These are phyloP conservation scores for Pulveroboletus sp. DNA, from an alignment of 768 basidiomycete species.

Conservation along the genomic window DNA sequence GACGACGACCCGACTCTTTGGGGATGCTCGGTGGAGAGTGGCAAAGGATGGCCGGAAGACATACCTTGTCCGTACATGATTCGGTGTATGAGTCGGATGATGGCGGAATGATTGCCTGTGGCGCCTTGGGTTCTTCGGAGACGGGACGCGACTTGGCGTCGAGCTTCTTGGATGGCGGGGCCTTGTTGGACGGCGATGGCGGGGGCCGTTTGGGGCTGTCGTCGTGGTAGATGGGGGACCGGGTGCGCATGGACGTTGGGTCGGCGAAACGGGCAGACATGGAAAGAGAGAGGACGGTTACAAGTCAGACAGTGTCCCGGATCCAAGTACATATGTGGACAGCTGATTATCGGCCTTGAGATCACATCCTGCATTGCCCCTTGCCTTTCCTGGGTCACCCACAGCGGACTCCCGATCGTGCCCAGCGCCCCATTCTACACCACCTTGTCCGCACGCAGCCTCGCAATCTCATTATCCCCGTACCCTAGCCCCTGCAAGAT, in stretches of 20 bases:
- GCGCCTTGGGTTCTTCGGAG: conserved; percentile 23
- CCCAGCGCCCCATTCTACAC: conserved; percentile 33
- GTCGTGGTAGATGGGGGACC: conserved; percentile 29
- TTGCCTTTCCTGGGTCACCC: conserved; percentile 26
- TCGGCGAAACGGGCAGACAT: conserved; percentile 31
- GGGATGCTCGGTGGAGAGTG: too few species aligned
- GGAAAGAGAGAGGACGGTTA: conserved; percentile 12
- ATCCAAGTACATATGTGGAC: conserved; percentile 30
- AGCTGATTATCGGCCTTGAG: conserved; percentile 30
- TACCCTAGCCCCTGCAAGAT: conserved; percentile 44
- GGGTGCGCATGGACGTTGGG: conserved; percentile 26
- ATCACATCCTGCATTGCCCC: conserved; percentile 25
- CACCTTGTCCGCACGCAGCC: conserved; percentile 40
- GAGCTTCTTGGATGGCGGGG: conserved; percentile 28
- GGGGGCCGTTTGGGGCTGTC: conserved; percentile 28
- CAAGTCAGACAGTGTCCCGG: conserved; percentile 27
- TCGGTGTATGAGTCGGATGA: conserved; percentile 15
- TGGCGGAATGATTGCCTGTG: background rate
- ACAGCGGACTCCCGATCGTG: conserved; percentile 24
- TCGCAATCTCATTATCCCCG: conserved; percentile 35
- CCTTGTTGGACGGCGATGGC: conserved; percentile 33
- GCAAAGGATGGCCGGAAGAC: background rate
- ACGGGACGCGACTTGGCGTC: conserved; percentile 30
- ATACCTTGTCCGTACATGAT: conserved; percentile 29
- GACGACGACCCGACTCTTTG: conserved; percentile 41